Conservation (phyloP, 2,329 filamentous ascomycete genomes). For the Cadophora gregata region DNA sequence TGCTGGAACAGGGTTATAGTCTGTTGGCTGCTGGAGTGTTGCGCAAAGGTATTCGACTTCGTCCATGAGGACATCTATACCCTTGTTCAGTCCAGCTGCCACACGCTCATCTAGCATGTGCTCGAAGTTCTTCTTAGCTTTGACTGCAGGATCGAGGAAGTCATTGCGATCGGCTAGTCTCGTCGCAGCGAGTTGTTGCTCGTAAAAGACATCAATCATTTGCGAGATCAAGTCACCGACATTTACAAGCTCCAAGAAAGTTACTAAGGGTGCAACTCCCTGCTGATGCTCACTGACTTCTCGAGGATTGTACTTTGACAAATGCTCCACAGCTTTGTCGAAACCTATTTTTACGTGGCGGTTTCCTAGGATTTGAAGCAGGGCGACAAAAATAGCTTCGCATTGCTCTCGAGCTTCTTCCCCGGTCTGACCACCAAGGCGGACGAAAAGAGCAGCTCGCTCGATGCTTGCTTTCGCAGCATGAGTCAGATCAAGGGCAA, state of each 20-base stretch:
- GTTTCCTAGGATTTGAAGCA: conserved; percentile 84
- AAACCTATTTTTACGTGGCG: conserved; percentile 93
- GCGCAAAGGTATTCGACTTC: conserved; percentile 96
- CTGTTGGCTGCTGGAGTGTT: conserved; percentile 82
- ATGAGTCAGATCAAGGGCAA: conserved; percentile 89
- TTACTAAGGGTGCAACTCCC: conserved; percentile 89
- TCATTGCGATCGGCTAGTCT: conserved; percentile 91
- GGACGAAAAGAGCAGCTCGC: conserved; percentile 81
- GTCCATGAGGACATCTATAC: conserved; percentile 97
- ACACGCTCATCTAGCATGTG: conserved; percentile 98
- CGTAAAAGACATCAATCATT: conserved; percentile 99
- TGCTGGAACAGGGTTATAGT: conserved; percentile 79
- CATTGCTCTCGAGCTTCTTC: conserved; percentile 88
- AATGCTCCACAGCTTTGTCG: conserved; percentile 87
- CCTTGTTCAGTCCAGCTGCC: conserved; percentile 93
- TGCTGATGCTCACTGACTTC: conserved; percentile 73
- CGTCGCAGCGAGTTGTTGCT: conserved; percentile 85
- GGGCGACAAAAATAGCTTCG: conserved; percentile 81
- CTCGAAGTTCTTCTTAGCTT: conserved; percentile 98
- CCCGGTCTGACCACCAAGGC: conserved; percentile 78
- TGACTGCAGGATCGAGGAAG: conserved; percentile 87
- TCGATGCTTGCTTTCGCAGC: conserved; percentile 87
- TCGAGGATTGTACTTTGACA: conserved; percentile 89
- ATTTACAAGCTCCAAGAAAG: conserved; percentile 96
- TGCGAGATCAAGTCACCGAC: conserved; percentile 97